Base-by-base conservation (phyloP, 768 basidiomycete species). In the Russula virescens region DNA sequence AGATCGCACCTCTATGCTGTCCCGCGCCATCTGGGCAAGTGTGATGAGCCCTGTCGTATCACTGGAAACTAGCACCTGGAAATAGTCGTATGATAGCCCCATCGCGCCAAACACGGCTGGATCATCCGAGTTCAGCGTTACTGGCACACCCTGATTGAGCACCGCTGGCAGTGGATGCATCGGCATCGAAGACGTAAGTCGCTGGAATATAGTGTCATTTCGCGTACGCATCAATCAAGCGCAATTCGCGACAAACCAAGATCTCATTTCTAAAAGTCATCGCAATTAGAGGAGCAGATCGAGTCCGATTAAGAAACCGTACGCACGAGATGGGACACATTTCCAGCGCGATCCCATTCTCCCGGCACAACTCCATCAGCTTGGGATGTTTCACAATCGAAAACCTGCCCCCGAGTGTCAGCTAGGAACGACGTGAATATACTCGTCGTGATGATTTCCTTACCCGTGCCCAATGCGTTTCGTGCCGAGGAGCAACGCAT, bases 381-480 rank as follows among this genome's bases (percentile, higher is more conserved):
- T 81, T 83, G 1, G 88, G 89, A 69, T 91, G 89, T 69, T 89
- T 91, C 38, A 81, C 78, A n/a, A 91, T 74, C 8, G 88, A 89
- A 70, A 83, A 91, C 7, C 87, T 89, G 18, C 23, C 25, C 55
- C n/a, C 43, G 28, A 23, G 46, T 7, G 1, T 51, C 40, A 43
- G 35, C 16, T 18, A 13, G 40, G 34, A 10, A 35, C 5, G 10
- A 35, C 34, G 34, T 35, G 34, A 35, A 35, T n/a, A n/a, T n/a
- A n/a, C n/a, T n/a, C n/a, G n/a, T n/a, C n/a, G n/a, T n/a, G n/a
- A n/a, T n/a, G n/a, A n/a, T n/a, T n/a, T n/a, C n/a, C 73, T 31
- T 62, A 88, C 88, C 88, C 90, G 73, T 93, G 90, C 0, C 90
- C 90, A 58, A 91, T 91, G 23, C 89, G 81, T 69, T 84, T 89